Conservation (phyloP, 2,329 filamentous ascomycete species). For the Fusarium multiceps region DNA sequence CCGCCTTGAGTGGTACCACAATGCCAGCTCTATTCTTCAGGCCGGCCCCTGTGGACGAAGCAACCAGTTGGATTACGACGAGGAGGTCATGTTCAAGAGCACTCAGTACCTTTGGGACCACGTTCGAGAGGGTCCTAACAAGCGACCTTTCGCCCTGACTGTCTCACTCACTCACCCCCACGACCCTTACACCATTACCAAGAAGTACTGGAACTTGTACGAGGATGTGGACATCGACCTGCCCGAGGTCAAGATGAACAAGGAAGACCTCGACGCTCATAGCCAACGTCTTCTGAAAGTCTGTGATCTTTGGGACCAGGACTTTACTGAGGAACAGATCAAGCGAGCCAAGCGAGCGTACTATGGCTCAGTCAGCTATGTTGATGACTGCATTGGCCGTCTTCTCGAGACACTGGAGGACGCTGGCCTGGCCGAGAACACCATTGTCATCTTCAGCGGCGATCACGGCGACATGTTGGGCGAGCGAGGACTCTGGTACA, state of each 20-base stretch:
- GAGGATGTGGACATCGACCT: constrained; percentile 88
- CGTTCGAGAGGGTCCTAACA: constrained; percentile 78
- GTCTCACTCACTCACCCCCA: constrained; percentile 95
- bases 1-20: constrained; percentile 94
- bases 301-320: constrained; percentile 85
- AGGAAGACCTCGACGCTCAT: constrained; percentile 86
- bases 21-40: constrained; percentile 91
- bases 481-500: constrained; percentile 93
- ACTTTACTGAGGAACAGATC: constrained; percentile 87
- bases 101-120: constrained; percentile 92
- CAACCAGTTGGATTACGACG: constrained; percentile 96
- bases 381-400: constrained; percentile 91
- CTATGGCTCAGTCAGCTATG: constrained; percentile 92
- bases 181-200: constrained; percentile 93
- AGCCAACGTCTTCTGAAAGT: constrained; percentile 88
- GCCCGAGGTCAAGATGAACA: constrained; percentile 80
- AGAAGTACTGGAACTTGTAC: constrained; percentile 94
- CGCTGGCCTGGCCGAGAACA: constrained; percentile 84
- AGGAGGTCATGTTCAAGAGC: constrained; percentile 93
- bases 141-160: constrained; percentile 86
- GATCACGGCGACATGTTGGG: constrained; percentile 98
- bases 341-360: constrained; percentile 88
- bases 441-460: constrained; percentile 90
- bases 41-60: constrained; percentile 89
- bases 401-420: constrained; percentile 81